Evolutionary conservation across 495 filamentous ascomycete species (phyloP), one percentile per base, ranked within the genome.

Genomic region (Lichenothelia convexa): DNA sequence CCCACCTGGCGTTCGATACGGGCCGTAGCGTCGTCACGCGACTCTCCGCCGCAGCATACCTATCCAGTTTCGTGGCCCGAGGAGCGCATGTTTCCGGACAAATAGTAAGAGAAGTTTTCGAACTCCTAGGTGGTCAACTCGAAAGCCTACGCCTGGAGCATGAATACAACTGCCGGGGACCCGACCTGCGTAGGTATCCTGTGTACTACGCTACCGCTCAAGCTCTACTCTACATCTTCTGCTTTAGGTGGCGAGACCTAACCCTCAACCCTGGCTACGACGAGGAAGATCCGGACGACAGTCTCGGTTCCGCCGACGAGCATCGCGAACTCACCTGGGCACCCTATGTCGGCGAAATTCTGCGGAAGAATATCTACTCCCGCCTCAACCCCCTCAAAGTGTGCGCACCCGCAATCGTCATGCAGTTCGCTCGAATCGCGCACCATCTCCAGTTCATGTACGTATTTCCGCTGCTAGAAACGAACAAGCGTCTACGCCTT

Each of bases 161-260:
- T 47, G 72, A 91, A 46, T 46, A 55, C 5, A 63, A 56, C 24
- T 91, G 83, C 54, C 73, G 68, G 11, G 83, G 81, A 1, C 86
- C 89, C 0, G 84, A 95, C 55, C 71, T 87, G 18, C 70, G 74
- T 30, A 73, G 75, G 21, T 94, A 85, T 50, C 68, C 70, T 13
- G 68, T 79, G 5, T 94, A 91, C 56, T 95, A 99, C 58, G 73
- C 77, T 4, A 72, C 81, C 30, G 71, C 75, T n/a, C 87, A 95
- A 54, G 86, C 87, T 4, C 49, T 85, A 3, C 63, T 84, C 21
- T 92, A 94, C 60, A 92, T 95, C 34, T 99, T 94, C 64, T 99
- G 89, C 63, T 99, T 94, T 64, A 76, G 91, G 26, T 95, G 87
- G 87, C 74, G 79, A 24, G 87, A 94, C 40, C 61, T 99, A 32